Conservation (phyloP, 352 stramenopile genomes). For the Phytophthora hibernalis region DNA sequence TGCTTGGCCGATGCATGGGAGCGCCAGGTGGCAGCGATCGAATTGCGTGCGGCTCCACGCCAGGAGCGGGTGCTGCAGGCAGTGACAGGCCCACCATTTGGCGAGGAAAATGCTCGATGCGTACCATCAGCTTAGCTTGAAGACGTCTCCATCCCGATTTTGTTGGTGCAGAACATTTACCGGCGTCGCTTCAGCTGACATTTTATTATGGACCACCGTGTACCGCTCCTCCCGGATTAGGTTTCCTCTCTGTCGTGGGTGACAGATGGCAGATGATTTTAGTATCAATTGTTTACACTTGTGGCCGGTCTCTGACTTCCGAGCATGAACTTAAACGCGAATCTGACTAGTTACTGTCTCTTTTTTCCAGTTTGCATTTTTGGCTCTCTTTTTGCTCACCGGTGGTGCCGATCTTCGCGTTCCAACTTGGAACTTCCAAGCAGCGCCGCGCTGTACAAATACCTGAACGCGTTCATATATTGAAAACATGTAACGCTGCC, state of each 20-base stretch:
- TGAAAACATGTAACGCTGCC: not conserved
- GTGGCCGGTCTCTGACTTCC: not conserved
- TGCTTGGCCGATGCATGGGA: conserved; percentile 23
- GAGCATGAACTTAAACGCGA: conserved; percentile 9
- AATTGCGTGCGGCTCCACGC: conserved; percentile 22
- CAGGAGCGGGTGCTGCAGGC: conserved; percentile 21
- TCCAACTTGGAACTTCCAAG: no score
- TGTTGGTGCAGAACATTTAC: not conserved
- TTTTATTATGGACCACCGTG: not conserved
- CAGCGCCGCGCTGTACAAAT: not conserved
- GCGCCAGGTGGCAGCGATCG: conserved; percentile 10
- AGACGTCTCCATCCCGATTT: conserved; percentile 1
- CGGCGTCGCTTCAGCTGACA: not conserved
- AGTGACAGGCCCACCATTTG: conserved; percentile 6
- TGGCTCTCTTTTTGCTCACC: not conserved
- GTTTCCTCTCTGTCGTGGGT: conserved; percentile 7
- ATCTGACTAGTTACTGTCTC: conserved; percentile 15
- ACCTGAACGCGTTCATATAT: no score
- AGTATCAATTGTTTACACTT: not conserved
- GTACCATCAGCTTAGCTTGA: not conserved
- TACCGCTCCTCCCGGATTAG: not conserved
- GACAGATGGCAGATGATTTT: not conserved
- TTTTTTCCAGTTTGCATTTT: conserved; percentile 10
- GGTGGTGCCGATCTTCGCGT: not conserved
- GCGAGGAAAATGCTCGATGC: conserved; percentile 11